Conservation (phyloP, 495 filamentous ascomycete species). For the Cercophora scortea region DNA sequence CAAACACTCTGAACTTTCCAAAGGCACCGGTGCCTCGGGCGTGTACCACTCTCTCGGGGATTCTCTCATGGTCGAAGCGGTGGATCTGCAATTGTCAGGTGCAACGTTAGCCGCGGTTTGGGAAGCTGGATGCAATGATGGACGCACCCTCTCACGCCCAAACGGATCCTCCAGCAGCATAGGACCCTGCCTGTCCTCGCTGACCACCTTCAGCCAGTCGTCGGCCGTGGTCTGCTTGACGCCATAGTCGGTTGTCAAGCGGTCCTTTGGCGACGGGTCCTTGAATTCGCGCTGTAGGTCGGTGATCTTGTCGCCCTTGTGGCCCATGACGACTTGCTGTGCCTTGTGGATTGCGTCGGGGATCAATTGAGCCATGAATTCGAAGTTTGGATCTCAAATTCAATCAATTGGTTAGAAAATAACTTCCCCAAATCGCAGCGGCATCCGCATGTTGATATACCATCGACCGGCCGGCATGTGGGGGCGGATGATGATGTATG, state of each 20-base stretch:
- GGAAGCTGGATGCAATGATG: background rate
- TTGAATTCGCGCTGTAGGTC: conserved; percentile 32
- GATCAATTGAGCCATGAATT: conserved; percentile 10
- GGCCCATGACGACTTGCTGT: conserved; percentile 23
- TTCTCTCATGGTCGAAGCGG: conserved; percentile 80
- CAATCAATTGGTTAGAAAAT: too few species aligned
- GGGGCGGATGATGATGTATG: too few species aligned
- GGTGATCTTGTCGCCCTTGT: conserved; percentile 26
- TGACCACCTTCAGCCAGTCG: conserved; percentile 66
- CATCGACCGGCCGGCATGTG: too few species aligned
- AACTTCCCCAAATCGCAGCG: too few species aligned
- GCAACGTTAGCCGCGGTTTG: background rate
- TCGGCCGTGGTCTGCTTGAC: conserved; percentile 67
- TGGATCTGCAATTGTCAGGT: conserved; percentile 46
- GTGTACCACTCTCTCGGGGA: conserved; percentile 84
- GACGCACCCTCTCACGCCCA: conserved; percentile 63
- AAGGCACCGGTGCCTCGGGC: conserved; percentile 79
- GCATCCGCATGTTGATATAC: too few species aligned
- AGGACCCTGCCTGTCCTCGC: conserved; percentile 56
- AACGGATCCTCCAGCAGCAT: conserved; percentile 76
- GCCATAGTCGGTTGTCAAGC: conserved; percentile 71
- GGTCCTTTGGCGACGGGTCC: conserved; percentile 19
- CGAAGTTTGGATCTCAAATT: too few species aligned
- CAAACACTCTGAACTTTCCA: conserved; percentile 68
- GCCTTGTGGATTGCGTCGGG: conserved; percentile 18